Evolutionary conservation across 164 flowering plant species (phyloP).

Genomic region (Brasenia schreberi): DNA sequence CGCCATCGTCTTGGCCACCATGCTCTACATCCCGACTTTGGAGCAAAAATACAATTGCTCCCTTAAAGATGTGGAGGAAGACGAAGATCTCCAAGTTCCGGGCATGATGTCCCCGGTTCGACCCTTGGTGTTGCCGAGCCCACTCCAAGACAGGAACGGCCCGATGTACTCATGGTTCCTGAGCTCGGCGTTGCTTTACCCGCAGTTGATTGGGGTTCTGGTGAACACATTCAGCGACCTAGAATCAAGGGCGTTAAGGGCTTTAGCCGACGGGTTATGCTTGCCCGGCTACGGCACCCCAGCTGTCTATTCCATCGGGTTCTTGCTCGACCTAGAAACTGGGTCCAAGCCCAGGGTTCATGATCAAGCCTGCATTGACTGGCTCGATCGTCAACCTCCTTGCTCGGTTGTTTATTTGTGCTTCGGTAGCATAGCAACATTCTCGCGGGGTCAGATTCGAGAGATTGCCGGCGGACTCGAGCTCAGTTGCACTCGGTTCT

Average conservation of each 20-base stretch:
- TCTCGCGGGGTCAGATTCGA: slow-evolving; percentile 9
- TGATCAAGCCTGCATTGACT: slow-evolving; percentile 3
- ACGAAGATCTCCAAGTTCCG: slow-evolving; percentile 1
- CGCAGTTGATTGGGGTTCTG: slow-evolving; percentile 3
- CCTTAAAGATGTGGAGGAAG: not conserved
- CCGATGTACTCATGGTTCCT: slow-evolving; percentile 5
- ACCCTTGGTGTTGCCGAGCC: slow-evolving; percentile 2
- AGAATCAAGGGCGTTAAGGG: not conserved
- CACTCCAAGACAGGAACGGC: not conserved
- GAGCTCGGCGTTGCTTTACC: not conserved
- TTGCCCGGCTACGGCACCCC: slow-evolving; percentile 4
- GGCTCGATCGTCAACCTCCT: slow-evolving; percentile 22
- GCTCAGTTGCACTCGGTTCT: slow-evolving; percentile 12
- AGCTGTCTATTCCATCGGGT: not conserved
- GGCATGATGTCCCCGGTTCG: slow-evolving; percentile 5
- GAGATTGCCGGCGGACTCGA: slow-evolving; percentile 24
- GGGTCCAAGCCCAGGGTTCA: not conserved
- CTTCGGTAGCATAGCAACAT: slow-evolving; percentile 23
- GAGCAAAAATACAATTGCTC: not conserved
- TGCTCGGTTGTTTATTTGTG: slow-evolving; percentile 23
- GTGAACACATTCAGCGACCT: slow-evolving; percentile 6
- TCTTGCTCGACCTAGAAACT: not conserved
- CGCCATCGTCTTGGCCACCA: not conserved
- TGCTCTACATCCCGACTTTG: not conserved
- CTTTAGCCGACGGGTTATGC: slow-evolving; percentile 1